phyloP scores from a whole-genome alignment of 768 basidiomycete genomes.

The Amanita jacksonii region DNA sequence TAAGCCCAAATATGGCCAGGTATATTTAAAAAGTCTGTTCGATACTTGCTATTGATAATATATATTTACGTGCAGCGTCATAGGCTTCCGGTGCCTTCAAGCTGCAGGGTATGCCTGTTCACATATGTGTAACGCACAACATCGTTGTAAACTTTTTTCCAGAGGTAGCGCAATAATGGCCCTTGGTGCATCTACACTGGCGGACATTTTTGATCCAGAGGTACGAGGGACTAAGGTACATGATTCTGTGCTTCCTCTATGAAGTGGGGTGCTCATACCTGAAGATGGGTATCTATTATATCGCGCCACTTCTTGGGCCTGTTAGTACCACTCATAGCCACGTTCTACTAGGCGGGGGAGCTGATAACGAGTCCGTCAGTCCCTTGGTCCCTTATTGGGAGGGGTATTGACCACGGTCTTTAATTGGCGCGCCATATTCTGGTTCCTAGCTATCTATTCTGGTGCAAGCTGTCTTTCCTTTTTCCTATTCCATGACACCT shows the following conservation, averaged over 20 bases:
- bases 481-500: conserved; percentile 73
- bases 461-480: conserved; percentile 44
- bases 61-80: conserved; percentile 30
- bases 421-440: conserved; percentile 77
- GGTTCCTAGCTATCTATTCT: conserved; percentile 64
- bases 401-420: conserved; percentile 57
- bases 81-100: conserved; percentile 63
- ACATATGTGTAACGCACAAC: background rate
- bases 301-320: conserved; percentile 69
- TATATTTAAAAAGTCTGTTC: conserved; percentile 18
- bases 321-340: conserved; percentile 17
- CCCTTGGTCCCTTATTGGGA: conserved; percentile 65
- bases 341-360: background rate
- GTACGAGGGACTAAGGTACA: conserved; percentile 60
- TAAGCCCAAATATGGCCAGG: conserved; percentile 42
- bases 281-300: conserved; percentile 72
- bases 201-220: conserved; percentile 66
- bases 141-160: conserved; percentile 10
- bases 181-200: conserved; percentile 70
- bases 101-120: conserved; percentile 29
- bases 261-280: background rate
- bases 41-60: background rate
- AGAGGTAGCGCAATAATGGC: conserved; percentile 60
- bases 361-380: conserved; percentile 16
- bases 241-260: background rate